Percentiles rank a stretch among this genome's conserved stretches.
phyloP scores from a whole-genome alignment of 176 grass and related monocot genomes.

The Triticum urartu region DNA sequence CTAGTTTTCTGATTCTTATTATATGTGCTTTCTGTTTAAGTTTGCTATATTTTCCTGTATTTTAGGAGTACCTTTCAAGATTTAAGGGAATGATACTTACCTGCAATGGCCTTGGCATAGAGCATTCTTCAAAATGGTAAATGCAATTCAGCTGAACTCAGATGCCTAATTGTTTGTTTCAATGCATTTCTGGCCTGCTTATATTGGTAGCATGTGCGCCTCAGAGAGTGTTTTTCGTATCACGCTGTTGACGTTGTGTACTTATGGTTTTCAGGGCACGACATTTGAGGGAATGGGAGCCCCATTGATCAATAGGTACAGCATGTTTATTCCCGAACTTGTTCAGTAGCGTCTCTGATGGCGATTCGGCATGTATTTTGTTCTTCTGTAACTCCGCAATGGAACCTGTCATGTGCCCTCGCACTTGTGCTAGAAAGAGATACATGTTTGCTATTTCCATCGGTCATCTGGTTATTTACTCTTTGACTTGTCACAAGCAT shows the following conservation, averaged over 20 bases:
- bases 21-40: background rate
- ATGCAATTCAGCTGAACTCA: constrained; percentile 1
- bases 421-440: background rate
- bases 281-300: constrained; percentile 49
- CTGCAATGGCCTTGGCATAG: constrained; percentile 80
- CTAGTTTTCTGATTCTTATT: background rate
- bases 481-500: background rate
- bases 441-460: background rate
- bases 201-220: background rate
- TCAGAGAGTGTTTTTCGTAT: background rate
- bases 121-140: constrained; percentile 54
- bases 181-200: background rate
- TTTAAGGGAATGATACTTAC: constrained; percentile 89
- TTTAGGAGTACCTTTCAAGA: constrained; percentile 82
- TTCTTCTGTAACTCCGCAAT: constrained; percentile 19
- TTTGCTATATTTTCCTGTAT: constrained; percentile 16
- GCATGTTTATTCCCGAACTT: background rate
- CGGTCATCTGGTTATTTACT: background rate
- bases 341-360: constrained; percentile 1
- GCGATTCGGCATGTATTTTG: constrained; percentile 18
- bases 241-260: background rate
- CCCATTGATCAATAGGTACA: constrained; percentile 40
- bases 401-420: background rate
- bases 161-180: background rate
- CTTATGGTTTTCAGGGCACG: constrained; percentile 34